Percentiles rank a stretch among this genome's conserved stretches.
Evolutionary conservation across 2,329 filamentous ascomycete genomes (phyloP).

Genomic region (Colletotrichum spinosum): DNA sequence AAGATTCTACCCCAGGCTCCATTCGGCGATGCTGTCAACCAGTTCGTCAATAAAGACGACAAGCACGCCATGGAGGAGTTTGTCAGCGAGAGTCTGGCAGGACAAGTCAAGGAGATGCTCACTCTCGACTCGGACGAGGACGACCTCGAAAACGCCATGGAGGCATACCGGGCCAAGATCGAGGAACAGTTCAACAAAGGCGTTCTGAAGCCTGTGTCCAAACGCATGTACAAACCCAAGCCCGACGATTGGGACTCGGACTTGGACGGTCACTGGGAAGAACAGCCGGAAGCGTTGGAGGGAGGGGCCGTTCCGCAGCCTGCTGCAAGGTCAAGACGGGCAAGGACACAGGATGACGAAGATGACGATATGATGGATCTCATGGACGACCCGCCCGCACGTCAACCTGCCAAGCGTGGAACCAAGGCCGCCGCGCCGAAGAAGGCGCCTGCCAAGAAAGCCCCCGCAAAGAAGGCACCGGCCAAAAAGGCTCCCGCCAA

Average conservation of each 20-base stretch:
- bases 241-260: constrained; percentile 91
- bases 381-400: constrained; percentile 47
- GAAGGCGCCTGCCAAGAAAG: constrained; percentile 54
- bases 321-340: constrained; percentile 42
- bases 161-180: constrained; percentile 74
- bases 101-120: constrained; percentile 78
- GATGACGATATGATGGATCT: constrained; percentile 63
- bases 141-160: constrained; percentile 79
- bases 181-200: constrained; percentile 80
- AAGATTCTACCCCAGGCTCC: constrained; percentile 93
- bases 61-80: constrained; percentile 90
- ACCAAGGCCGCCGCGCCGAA: constrained; percentile 48
- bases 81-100: constrained; percentile 76
- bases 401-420: constrained; percentile 47
- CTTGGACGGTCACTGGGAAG: constrained; percentile 86
- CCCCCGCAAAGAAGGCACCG: constrained; percentile 59
- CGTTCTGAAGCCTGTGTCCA: constrained; percentile 60
- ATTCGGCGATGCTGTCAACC: constrained; percentile 91
- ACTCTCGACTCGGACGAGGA: constrained; percentile 74
- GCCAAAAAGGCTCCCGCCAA: constrained; percentile 45
- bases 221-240: constrained; percentile 75
- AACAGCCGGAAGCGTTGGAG: constrained; percentile 76
- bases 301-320: constrained; percentile 51
- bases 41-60: constrained; percentile 96
- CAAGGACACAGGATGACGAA: constrained; percentile 54